A percentile compares a stretch with the other conserved stretches of the same genome.
Conservation (phyloP, 2,329 filamentous ascomycete genomes). For the Dactylellina haptotyla region DNA sequence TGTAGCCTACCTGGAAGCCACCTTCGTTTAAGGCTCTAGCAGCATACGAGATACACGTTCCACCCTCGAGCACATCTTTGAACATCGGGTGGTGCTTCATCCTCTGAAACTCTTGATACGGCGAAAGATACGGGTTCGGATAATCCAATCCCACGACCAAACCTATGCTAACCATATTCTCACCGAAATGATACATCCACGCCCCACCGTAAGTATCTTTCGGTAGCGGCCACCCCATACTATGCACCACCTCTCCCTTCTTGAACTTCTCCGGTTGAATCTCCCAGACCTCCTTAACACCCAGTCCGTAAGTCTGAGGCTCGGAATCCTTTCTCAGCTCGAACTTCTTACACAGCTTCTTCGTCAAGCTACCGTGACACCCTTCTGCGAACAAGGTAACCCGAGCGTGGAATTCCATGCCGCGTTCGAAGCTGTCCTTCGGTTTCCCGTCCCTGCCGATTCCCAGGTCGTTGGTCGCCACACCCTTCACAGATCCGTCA, state of each 20-base stretch:
- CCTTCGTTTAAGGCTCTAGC: conserved; percentile 92
- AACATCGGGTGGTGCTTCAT: conserved; percentile 98
- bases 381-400: conserved; percentile 93
- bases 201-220: conserved; percentile 92
- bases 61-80: conserved; percentile 84
- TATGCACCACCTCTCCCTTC: conserved; percentile 84
- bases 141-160: conserved; percentile 95
- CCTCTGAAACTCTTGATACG: conserved; percentile 96
- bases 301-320: conserved; percentile 93
- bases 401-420: conserved; percentile 96
- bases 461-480: conserved; percentile 94
- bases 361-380: conserved; percentile 93
- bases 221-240: conserved; percentile 90
- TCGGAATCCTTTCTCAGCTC: conserved; percentile 88
- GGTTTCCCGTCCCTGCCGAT: conserved; percentile 82
- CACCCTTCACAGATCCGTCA: conserved; percentile 89
- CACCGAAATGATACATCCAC: conserved; percentile 99
- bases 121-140: conserved; percentile 93
- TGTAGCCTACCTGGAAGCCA: conserved; percentile 75
- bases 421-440: conserved; percentile 90
- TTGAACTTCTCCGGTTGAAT: conserved; percentile 91
- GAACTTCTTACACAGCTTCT: conserved; percentile 94
- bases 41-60: conserved; percentile 96
- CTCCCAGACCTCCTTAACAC: conserved; percentile 98
- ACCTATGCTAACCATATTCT: conserved; percentile 92